These are phyloP conservation scores for Begonia loranthoides DNA, from an alignment of 306 rosid species.

Conservation along the genomic window DNA sequence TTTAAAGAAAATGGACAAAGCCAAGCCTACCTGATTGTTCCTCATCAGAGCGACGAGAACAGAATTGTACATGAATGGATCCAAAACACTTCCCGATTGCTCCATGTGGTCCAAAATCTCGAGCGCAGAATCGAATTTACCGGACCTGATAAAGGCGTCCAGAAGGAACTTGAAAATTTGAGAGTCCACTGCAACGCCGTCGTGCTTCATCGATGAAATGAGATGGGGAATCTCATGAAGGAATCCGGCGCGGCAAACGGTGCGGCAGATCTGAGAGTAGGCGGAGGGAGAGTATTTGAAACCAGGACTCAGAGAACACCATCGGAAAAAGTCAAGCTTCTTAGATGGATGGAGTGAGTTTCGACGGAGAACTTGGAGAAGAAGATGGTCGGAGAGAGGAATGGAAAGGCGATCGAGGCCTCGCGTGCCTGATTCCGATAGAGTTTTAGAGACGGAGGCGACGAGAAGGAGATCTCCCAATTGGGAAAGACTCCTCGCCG, in stretches of 20 bases:
- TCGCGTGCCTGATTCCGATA: conserved; percentile 38
- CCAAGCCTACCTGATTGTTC: conserved; percentile 48
- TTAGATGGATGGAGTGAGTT: conserved; percentile 43
- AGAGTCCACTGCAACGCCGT: conserved; percentile 32
- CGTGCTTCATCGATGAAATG: conserved; percentile 35
- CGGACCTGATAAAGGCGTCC: conserved; percentile 29
- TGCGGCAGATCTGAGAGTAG: conserved; percentile 38
- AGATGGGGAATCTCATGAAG: conserved; percentile 34
- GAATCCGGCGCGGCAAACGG: conserved; percentile 27
- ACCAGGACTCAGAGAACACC: conserved; percentile 26
- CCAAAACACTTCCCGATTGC: conserved; percentile 19
- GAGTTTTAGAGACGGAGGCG: conserved; percentile 48
- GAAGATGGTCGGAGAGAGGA: conserved; percentile 34
- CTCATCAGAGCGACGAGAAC: conserved; percentile 41
- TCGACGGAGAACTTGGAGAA: conserved; percentile 39
- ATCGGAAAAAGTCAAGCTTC: conserved; percentile 54
- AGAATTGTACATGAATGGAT: conserved; percentile 28
- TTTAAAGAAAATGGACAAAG: conserved; percentile 44
- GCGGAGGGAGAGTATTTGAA: conserved; percentile 21
- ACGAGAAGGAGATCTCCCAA: conserved; percentile 38
- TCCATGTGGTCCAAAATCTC: conserved; percentile 44
- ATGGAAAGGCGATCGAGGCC: conserved; percentile 31
- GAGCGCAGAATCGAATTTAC: conserved; percentile 35
- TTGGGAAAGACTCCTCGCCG: conserved; percentile 8
- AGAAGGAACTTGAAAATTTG: conserved; percentile 49